Conservation (phyloP, 345 rosid species). For the Brassica incana region DNA sequence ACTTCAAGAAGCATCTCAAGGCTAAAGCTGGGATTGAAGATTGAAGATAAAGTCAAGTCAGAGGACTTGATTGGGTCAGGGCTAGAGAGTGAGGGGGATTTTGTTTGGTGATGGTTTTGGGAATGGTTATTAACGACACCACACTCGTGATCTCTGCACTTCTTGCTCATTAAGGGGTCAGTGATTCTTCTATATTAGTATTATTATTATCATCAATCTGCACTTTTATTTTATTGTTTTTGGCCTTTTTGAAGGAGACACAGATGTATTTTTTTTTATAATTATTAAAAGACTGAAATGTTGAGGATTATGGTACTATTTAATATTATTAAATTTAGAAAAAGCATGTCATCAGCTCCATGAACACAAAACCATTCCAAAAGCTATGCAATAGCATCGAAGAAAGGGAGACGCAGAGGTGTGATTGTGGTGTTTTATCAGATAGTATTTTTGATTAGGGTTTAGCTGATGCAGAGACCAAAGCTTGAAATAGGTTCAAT, state of each 20-base stretch:
- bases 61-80: slow-evolving; percentile 22
- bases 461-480: no score
- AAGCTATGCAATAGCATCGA: neutral
- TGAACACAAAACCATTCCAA: neutral
- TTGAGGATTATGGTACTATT: slow-evolving; percentile 22
- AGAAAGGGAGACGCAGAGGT: no score
- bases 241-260: neutral
- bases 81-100: slow-evolving; percentile 19
- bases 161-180: neutral
- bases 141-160: slow-evolving; percentile 26
- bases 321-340: neutral
- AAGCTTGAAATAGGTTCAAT: no score
- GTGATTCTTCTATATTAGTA: neutral
- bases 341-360: neutral
- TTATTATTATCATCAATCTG: neutral
- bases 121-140: slow-evolving; percentile 9
- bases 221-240: neutral
- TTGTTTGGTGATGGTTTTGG: slow-evolving; percentile 11
- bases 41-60: slow-evolving; percentile 9
- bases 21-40: slow-evolving; percentile 60
- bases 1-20: slow-evolving; percentile 73
- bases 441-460: no score
- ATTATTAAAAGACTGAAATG: slow-evolving; percentile 1
- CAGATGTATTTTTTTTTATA: neutral
- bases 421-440: no score